These are phyloP conservation scores for Penicillium hordei DNA, from an alignment of 2,329 filamentous ascomycete genomes.

Conservation along the genomic window DNA sequence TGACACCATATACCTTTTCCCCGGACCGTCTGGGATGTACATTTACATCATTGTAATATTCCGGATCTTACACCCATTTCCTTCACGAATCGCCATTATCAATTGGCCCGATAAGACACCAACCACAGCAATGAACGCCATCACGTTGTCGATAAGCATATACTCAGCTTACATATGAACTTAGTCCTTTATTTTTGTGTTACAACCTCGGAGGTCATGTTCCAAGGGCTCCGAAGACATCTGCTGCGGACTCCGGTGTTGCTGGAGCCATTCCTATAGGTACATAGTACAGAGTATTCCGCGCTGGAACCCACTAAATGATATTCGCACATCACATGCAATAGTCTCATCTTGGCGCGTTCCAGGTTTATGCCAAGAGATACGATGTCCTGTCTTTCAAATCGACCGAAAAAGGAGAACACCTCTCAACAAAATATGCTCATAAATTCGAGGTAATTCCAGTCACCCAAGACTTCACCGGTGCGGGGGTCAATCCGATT, in stretches of 20 bases:
- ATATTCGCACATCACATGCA: neutral
- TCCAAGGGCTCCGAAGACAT: neutral
- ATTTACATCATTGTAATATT: neutral
- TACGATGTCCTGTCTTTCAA: neutral
- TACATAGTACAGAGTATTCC: neutral
- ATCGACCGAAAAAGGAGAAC: neutral
- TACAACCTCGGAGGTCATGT: neutral
- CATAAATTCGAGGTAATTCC: conserved; percentile 6
- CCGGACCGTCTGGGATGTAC: neutral
- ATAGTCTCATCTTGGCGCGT: conserved; percentile 11
- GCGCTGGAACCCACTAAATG: neutral
- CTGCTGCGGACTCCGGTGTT: neutral
- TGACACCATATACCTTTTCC: neutral
- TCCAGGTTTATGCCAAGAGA: conserved; percentile 12
- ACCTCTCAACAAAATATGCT: conserved; percentile 5
- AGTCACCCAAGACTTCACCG: neutral
- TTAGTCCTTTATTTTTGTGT: neutral
- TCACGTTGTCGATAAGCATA: conserved; percentile 28
- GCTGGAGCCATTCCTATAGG: neutral
- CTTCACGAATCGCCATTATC: conserved; percentile 22
- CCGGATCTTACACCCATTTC: conserved; percentile 1
- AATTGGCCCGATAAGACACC: conserved; percentile 30
- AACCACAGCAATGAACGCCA: conserved; percentile 30
- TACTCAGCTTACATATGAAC: conserved; percentile 1
- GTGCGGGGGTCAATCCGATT: neutral